Evolutionary conservation across 352 stramenopile species (phyloP), one percentile per base, ranked within the genome.

Genomic region (Pythium utonaiense): DNA sequence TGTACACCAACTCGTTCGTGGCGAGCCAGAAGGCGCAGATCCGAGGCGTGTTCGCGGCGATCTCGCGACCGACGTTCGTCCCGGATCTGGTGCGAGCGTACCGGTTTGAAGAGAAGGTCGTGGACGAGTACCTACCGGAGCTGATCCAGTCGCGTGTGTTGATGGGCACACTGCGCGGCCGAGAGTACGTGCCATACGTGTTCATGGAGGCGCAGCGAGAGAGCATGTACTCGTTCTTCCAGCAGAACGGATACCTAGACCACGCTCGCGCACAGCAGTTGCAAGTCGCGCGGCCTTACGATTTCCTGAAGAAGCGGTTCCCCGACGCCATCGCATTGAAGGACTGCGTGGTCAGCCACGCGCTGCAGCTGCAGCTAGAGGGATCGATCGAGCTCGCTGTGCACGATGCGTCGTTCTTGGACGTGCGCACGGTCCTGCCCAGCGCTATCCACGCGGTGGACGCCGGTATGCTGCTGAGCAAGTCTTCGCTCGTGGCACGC

Each of bases 141-240:
- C 54, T 95, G 13, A 71, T 93, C 24, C 64, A 70, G 44, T 55
- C 36, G 6, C 69, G 80, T 21, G 74, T 82, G 52, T 66, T 93
- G 10, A 77, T 82, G 71, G 86, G 86, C 10, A 75, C 67, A 19
- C 47, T 93, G 25, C 70, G 82, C 34, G 83, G 83, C 14, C 70
- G 82, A 1, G 86, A 93, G 61, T 95, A 89, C 60, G 77, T 95
- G 19, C 86, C 86, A 8, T 84, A 77, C 50, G 77, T 89, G 19
- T 95, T 95, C 44, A 69, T 93, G 49, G 80, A 79, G 6, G 73
- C 79, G 1, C 86, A 95, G 67, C 74, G 80, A 13, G 74, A 84
- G 60, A 83, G 71, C 44, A 80, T 93, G 73, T 88, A 82, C 68
- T 88, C 77, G n/a, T 95, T 95, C 58, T 95, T 93, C 57, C 73